Evolutionary conservation across 169 alveolate species (phyloP).

Genomic region (Eimeria mitis): DNA sequence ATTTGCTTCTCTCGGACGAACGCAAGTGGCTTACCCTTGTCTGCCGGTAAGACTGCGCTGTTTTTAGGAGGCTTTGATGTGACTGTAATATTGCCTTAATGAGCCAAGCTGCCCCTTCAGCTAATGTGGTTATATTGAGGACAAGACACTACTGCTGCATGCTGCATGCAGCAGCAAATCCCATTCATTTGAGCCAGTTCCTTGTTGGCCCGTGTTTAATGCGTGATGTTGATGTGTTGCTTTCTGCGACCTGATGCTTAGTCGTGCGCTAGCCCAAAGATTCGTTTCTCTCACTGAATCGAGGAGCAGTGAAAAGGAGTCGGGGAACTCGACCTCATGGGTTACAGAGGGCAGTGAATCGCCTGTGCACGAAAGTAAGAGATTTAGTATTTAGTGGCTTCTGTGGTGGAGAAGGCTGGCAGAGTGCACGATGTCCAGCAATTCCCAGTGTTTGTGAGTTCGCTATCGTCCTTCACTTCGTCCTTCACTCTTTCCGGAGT

Average conservation of each 20-base stretch:
- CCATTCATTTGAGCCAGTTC: not conserved
- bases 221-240: not conserved
- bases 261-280: conserved; percentile 74
- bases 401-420: not conserved
- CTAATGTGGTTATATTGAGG: not conserved
- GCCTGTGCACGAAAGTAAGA: conserved; percentile 24
- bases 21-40: conserved; percentile 81
- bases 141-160: not conserved
- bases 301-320: not conserved
- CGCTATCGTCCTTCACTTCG: not conserved
- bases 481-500: not conserved
- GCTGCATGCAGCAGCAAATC: not conserved
- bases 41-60: conserved; percentile 67
- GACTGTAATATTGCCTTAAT: not conserved
- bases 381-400: not conserved
- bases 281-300: not conserved
- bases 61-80: not conserved
- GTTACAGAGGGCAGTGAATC: not conserved
- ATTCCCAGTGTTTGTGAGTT: not conserved
- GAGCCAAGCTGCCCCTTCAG: not conserved
- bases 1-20: conserved; percentile 79
- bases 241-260: not conserved
- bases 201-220: not conserved
- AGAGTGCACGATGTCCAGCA: not conserved
- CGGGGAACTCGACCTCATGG: not conserved